phyloP scores from a whole-genome alignment of 257 asterid genomes.

The Plantago elongata region DNA sequence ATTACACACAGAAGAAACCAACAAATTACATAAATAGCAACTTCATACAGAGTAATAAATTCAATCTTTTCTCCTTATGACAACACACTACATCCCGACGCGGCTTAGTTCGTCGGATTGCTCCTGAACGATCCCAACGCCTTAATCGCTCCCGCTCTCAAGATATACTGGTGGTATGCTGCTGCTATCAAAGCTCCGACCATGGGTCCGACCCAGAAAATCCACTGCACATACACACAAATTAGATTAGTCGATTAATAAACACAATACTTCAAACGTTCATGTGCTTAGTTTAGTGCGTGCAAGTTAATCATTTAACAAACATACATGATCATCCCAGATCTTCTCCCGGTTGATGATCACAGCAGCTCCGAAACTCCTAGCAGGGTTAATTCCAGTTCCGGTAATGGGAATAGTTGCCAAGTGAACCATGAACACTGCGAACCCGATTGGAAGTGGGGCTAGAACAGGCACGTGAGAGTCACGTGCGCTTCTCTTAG shows the following conservation, averaged over 20 bases:
- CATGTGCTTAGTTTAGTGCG: too few relatives aligned
- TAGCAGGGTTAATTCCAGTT: slow-evolving; percentile 91
- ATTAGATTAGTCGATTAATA: too few relatives aligned
- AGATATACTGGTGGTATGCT: slow-evolving; percentile 69
- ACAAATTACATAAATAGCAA: too few relatives aligned
- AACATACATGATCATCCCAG: slow-evolving; percentile 83
- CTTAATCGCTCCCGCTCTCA: slow-evolving; percentile 80
- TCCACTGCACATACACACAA: slow-evolving; percentile 53
- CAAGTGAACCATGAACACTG: slow-evolving; percentile 96
- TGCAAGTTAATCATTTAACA: not conserved
- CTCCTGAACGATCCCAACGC: slow-evolving; percentile 96
- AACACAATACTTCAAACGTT: not conserved
- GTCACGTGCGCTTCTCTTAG: slow-evolving; percentile 94
- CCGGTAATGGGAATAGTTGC: slow-evolving; percentile 94
- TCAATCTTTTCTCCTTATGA: not conserved
- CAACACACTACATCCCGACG: not conserved
- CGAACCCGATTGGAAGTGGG: slow-evolving; percentile 93
- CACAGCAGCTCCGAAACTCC: slow-evolving; percentile 96
- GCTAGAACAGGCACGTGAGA: slow-evolving; percentile 98
- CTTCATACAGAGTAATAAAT: slow-evolving; percentile 22
- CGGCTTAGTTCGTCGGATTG: slow-evolving; percentile 60
- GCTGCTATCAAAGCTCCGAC: slow-evolving; percentile 86
- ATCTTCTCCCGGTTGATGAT: slow-evolving; percentile 52
- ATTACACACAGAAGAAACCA: slow-evolving; percentile 22
- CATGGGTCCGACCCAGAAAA: slow-evolving; percentile 93